Evolutionary conservation across 2,329 filamentous ascomycete species (phyloP).

Genomic region (Macroventuria anomochaeta): DNA sequence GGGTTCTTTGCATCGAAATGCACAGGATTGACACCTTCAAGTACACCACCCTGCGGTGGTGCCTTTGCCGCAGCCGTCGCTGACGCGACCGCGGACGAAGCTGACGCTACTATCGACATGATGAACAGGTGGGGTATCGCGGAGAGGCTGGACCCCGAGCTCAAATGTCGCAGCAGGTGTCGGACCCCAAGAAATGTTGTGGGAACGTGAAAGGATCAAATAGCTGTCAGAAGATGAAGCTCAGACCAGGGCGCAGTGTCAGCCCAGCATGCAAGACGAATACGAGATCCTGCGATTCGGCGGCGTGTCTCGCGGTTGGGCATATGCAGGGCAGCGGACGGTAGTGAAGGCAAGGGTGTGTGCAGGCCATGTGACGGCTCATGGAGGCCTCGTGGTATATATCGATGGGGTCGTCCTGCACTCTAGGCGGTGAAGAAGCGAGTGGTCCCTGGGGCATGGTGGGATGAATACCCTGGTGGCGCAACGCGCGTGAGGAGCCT

Average conservation of each 20-base stretch:
- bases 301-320: conserved; percentile 11
- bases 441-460: conserved; percentile 5
- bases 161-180: not conserved
- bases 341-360: conserved; percentile 15
- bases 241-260: conserved; percentile 9
- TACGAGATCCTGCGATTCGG: conserved; percentile 8
- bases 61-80: conserved; percentile 32
- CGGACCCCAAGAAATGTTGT: not conserved
- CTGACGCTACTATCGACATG: conserved; percentile 30
- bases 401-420: conserved; percentile 1
- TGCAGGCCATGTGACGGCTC: conserved; percentile 18
- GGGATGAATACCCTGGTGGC: conserved; percentile 16
- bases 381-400: conserved; percentile 11
- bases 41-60: conserved; percentile 69
- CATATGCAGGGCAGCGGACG: conserved; percentile 17
- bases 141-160: conserved; percentile 5
- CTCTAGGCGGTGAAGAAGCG: conserved; percentile 12
- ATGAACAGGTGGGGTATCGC: conserved; percentile 14
- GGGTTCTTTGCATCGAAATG: conserved; percentile 73
- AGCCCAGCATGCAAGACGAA: conserved; percentile 15
- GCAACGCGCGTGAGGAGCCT: conserved; percentile 16
- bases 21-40: conserved; percentile 74
- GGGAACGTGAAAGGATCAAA: conserved; percentile 12
- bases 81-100: conserved; percentile 26
- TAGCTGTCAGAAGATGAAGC: conserved; percentile 8